Base-by-base conservation (phyloP, 2,329 filamentous ascomycete species). In the Fusarium oligoseptatum region DNA sequence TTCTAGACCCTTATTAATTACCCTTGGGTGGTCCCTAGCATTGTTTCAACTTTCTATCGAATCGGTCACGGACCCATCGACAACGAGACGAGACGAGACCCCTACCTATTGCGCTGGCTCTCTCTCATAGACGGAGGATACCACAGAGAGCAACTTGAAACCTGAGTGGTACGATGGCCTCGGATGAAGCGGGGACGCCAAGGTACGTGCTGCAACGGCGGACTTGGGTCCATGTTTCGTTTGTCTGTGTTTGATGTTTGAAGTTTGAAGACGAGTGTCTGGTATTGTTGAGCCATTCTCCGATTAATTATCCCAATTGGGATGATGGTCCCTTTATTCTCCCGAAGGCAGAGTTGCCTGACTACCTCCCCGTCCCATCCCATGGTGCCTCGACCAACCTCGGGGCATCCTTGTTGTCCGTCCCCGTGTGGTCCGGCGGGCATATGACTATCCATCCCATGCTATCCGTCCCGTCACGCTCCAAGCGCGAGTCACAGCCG, bases 121-220 rank as follows among this genome's bases (percentile, higher is more conserved):
- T 56, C 43, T 73, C 43, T 73, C 56, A 39, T 67, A 66, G 36
- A 60, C 32, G 37, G 17, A 55, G n/a, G 37, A 43, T 32, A 60
- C 57, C n/a, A 37, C 14, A 41, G 17, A 24, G 27, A 24, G 27
- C 63, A 68, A 27, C 48, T 66, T 76, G 73, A 71, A 75, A 76
- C 73, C 41, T 52, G 68, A 68, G 70, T 76, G 73, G 75, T 74
- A 77, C 57, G 75, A 77, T 77, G 75, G 64, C 67, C n/a, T 76
- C 68, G 41, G 75, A 76, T 62, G 73, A 69, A 69, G 64, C 67
- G 73, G 73, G 75, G 58, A 67, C 75, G 66, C 65, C 68, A 64
- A 66, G 75, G 68, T 77, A 57, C 58, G 75, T 69, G 70, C 64
- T 55, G 43, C 41, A 14, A 68, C 52, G n/a, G 22, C 61, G 48